phyloP scores from a whole-genome alignment of 192 early-diverging fungal species.

The Backusella circina region DNA sequence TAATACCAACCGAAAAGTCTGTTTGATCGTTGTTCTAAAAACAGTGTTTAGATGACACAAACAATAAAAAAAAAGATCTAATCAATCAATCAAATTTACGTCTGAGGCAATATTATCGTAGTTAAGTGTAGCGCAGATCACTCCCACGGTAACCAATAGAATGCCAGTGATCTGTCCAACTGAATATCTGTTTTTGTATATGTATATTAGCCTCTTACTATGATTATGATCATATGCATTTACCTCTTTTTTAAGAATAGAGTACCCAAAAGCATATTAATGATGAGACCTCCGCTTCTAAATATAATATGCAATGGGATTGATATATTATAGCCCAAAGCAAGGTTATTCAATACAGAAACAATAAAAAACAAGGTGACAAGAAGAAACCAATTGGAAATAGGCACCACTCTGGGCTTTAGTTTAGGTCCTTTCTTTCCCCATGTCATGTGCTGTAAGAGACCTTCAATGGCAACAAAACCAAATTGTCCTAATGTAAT shows the following conservation, averaged over 20 bases:
- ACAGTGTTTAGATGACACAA: slow-evolving; percentile 14
- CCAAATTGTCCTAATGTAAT: slow-evolving; percentile 83
- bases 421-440: slow-evolving; percentile 22
- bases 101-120: background rate
- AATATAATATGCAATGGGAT: slow-evolving; percentile 92
- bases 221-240: background rate
- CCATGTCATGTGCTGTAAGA: slow-evolving; percentile 58
- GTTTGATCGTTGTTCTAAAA: slow-evolving; percentile 26
- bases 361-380: slow-evolving; percentile 76
- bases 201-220: background rate
- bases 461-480: slow-evolving; percentile 67
- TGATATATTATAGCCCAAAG: slow-evolving; percentile 74
- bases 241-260: slow-evolving; percentile 60
- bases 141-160: slow-evolving; percentile 71
- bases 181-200: slow-evolving; percentile 36
- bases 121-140: slow-evolving; percentile 62
- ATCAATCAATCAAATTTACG: background rate
- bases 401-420: slow-evolving; percentile 58
- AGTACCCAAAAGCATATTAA: slow-evolving; percentile 77
- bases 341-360: slow-evolving; percentile 80
- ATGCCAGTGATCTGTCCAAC: slow-evolving; percentile 56
- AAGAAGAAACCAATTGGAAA: slow-evolving; percentile 66
- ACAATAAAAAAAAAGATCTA: background rate
- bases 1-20: slow-evolving; percentile 49
- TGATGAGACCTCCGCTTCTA: slow-evolving; percentile 74